phyloP scores from a whole-genome alignment of 2,329 filamentous ascomycete species.

The Botrytis sinoallii region DNA sequence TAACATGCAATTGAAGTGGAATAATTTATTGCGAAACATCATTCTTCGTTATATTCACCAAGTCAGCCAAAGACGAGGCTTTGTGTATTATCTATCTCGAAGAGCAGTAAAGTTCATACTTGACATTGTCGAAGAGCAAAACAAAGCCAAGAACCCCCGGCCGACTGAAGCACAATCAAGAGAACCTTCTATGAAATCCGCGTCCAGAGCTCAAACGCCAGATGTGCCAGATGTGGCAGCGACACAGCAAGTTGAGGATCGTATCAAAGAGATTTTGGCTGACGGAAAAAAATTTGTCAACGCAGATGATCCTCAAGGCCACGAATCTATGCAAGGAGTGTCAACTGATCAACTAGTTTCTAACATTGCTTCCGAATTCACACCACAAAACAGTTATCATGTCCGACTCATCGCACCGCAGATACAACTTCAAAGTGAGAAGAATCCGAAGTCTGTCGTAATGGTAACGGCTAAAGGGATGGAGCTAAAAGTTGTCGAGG shows the following conservation, averaged over 20 bases:
- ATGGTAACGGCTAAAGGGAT: constrained; percentile 96
- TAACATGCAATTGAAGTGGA: constrained; percentile 98
- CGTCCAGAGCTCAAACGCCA: constrained; percentile 29
- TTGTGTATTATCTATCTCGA: constrained; percentile 95
- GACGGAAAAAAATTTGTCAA: constrained; percentile 82
- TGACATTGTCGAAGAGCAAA: constrained; percentile 94
- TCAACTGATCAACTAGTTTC: constrained; percentile 63
- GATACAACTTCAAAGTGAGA: constrained; percentile 97
- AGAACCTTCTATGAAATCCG: constrained; percentile 24
- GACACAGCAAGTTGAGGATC: constrained; percentile 69
- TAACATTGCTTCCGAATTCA: constrained; percentile 83
- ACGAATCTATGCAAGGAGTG: constrained; percentile 38
- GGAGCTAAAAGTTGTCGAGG: constrained; percentile 95
- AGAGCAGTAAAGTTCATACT: constrained; percentile 96
- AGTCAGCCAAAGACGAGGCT: constrained; percentile 90
- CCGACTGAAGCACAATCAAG: constrained; percentile 37
- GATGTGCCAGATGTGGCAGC: constrained; percentile 37
- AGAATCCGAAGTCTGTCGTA: constrained; percentile 94
- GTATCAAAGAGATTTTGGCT: constrained; percentile 78
- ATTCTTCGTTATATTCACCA: constrained; percentile 97
- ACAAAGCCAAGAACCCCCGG: constrained; percentile 49
- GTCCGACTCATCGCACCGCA: constrained; percentile 93
- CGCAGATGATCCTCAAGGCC: constrained; percentile 53
- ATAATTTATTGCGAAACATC: constrained; percentile 91
- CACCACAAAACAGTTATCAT: constrained; percentile 89